phyloP scores from a whole-genome alignment of 73 alveolate genomes.

The Loxodes magnus region DNA sequence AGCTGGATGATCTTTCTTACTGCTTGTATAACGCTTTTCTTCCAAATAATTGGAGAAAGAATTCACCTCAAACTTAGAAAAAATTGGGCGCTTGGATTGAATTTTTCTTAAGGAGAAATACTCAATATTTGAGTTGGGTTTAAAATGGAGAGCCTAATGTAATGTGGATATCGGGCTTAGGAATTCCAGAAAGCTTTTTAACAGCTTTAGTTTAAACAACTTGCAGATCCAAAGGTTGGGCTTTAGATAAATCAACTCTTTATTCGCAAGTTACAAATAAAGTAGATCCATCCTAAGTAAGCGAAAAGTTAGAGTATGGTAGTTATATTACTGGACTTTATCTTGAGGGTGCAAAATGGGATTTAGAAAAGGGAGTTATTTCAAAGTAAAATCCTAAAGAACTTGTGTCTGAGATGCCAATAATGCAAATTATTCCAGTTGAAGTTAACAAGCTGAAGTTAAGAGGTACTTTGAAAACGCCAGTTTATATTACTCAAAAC shows the following conservation, averaged over 20 bases:
- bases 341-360: conserved; percentile 99
- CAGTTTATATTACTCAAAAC: conserved; percentile 90
- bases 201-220: conserved; percentile 99
- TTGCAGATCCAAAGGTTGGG: conserved; percentile 98
- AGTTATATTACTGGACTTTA: conserved; percentile 95
- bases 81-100: conserved; percentile 96
- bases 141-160: conserved; percentile 95
- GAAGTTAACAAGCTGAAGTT: conserved; percentile 96
- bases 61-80: conserved; percentile 97
- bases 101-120: conserved; percentile 84
- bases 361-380: conserved; percentile 68
- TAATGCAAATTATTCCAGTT: conserved; percentile 89
- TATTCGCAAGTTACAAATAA: conserved; percentile 92
- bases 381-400: conserved; percentile 89
- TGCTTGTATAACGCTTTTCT: conserved; percentile 88
- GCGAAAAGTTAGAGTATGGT: conserved; percentile 91
- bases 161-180: conserved; percentile 99
- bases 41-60: conserved; percentile 81
- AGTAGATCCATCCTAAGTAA: conserved; percentile 78
- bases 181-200: conserved; percentile 96
- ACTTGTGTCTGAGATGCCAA: conserved; percentile 91
- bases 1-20: conserved; percentile 71
- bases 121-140: conserved; percentile 89
- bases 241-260: conserved; percentile 96
- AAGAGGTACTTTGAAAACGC: conserved; percentile 82